Percentiles rank a stretch among this genome's conserved stretches.
Conservation (phyloP, 2,329 filamentous ascomycete species). For the Nothopassalora personata region DNA sequence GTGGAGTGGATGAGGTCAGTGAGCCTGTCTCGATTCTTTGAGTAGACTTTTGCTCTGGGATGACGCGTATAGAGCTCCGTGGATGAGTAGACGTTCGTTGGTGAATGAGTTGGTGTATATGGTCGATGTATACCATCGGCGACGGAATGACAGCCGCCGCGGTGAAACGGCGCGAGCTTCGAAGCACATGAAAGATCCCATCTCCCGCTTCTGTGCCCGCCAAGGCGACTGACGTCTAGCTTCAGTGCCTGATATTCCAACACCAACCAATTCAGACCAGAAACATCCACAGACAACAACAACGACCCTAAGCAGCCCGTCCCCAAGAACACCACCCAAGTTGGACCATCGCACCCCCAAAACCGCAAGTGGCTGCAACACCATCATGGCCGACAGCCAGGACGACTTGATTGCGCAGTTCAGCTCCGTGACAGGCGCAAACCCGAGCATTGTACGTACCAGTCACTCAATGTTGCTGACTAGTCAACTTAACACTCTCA, state of each 20-base stretch:
- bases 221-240: neutral
- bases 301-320: neutral
- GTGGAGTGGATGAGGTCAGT: neutral
- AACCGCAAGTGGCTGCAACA: neutral
- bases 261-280: neutral
- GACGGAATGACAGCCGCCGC: neutral
- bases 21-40: too few relatives aligned
- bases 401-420: conserved; percentile 34
- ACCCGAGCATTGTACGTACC: conserved; percentile 29
- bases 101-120: neutral
- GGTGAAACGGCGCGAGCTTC: neutral
- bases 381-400: conserved; percentile 29
- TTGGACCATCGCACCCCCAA: neutral
- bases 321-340: neutral
- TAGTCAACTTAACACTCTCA: neutral
- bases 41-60: neutral
- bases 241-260: neutral
- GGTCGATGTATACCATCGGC: neutral
- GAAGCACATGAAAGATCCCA: neutral
- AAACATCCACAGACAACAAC: neutral
- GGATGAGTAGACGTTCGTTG: neutral
- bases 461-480: neutral
- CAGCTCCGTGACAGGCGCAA: conserved; percentile 34
- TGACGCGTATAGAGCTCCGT: too few relatives aligned
- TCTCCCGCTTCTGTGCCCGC: neutral